Conservation (phyloP, 2,329 filamentous ascomycete genomes). For the Verticillium zaregamsianum region DNA sequence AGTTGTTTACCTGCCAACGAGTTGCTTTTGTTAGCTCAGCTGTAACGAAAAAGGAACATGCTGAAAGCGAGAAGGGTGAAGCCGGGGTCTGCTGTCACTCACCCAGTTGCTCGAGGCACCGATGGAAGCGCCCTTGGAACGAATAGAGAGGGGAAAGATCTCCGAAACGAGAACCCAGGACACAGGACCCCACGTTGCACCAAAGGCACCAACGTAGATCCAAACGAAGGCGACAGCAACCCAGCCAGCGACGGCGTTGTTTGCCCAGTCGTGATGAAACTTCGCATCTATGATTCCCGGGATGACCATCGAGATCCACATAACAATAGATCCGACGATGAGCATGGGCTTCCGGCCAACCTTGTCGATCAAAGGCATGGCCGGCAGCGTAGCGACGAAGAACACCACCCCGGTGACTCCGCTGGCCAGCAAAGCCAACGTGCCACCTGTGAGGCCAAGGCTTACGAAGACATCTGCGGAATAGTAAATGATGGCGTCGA, state of each 20-base stretch:
- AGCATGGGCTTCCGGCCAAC: conserved; percentile 36
- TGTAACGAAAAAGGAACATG: no score
- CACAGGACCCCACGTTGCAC: conserved; percentile 26
- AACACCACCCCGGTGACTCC: conserved; percentile 59
- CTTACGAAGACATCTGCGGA: conserved; percentile 56
- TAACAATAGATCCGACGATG: conserved; percentile 30
- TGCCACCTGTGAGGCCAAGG: conserved; percentile 58
- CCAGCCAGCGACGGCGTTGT: conserved; percentile 32
- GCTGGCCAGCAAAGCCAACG: conserved; percentile 54
- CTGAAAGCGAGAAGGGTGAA: no score
- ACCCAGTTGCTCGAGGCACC: conserved; percentile 38
- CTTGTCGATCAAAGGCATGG: conserved; percentile 31
- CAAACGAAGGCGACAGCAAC: conserved; percentile 28
- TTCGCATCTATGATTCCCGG: conserved; percentile 35
- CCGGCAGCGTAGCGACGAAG: conserved; percentile 27
- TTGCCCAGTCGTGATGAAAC: conserved; percentile 29
- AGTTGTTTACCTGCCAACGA: conserved; percentile 33
- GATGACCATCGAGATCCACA: conserved; percentile 31
- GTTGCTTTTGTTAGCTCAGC: background rate
- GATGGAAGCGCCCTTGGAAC: conserved; percentile 35
- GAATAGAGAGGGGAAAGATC: conserved; percentile 32
- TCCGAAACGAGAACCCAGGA: conserved; percentile 31
- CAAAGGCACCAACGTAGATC: conserved; percentile 24
- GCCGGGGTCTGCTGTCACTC: conserved; percentile 1
- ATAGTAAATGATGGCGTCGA: conserved; percentile 41